A percentile compares a stretch with the other conserved stretches of the same genome.
phyloP scores from a whole-genome alignment of 2,329 filamentous ascomycete species.

The Fusarium phyllophilum region DNA sequence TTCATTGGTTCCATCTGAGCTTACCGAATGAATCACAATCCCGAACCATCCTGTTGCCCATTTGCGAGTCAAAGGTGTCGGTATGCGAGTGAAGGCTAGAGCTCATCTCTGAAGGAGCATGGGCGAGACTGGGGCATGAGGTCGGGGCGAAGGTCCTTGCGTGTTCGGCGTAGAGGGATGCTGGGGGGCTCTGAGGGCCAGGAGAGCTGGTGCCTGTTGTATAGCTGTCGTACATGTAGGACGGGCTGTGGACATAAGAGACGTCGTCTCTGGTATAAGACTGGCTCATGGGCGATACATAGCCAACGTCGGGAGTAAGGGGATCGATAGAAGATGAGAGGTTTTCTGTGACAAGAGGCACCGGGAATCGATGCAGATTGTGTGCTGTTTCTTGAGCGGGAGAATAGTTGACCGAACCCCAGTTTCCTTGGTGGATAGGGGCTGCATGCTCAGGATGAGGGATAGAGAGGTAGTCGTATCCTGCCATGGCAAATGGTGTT shows the following conservation, averaged over 20 bases:
- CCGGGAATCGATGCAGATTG: constrained; percentile 57
- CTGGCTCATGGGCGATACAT: constrained; percentile 69
- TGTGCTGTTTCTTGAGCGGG: constrained; percentile 50
- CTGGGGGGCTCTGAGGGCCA: constrained; percentile 65
- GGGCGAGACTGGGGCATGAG: constrained; percentile 70
- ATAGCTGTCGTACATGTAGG: constrained; percentile 67
- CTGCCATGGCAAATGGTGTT: constrained; percentile 49
- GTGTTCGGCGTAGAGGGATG: constrained; percentile 66
- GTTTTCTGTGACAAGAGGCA: constrained; percentile 60
- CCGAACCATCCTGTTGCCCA: constrained; percentile 63
- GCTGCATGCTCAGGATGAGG: constrained; percentile 58
- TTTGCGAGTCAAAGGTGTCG: constrained; percentile 66
- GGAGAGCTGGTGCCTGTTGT: constrained; percentile 61
- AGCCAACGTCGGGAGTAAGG: constrained; percentile 68
- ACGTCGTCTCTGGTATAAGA: constrained; percentile 67
- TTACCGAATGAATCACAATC: constrained; percentile 68
- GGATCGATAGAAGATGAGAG: constrained; percentile 67
- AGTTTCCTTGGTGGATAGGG: constrained; percentile 54
- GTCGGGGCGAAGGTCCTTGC: constrained; percentile 60
- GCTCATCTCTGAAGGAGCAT: constrained; percentile 68
- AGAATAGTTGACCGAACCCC: constrained; percentile 61
- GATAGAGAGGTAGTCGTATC: constrained; percentile 63
- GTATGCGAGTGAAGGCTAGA: constrained; percentile 70
- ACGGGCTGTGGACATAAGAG: constrained; percentile 65
- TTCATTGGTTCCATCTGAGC: constrained; percentile 49